A percentile compares a stretch with the other conserved stretches of the same genome.
Evolutionary conservation across 2,329 filamentous ascomycete species (phyloP).

Genomic region (Hypoxylon sp.): DNA sequence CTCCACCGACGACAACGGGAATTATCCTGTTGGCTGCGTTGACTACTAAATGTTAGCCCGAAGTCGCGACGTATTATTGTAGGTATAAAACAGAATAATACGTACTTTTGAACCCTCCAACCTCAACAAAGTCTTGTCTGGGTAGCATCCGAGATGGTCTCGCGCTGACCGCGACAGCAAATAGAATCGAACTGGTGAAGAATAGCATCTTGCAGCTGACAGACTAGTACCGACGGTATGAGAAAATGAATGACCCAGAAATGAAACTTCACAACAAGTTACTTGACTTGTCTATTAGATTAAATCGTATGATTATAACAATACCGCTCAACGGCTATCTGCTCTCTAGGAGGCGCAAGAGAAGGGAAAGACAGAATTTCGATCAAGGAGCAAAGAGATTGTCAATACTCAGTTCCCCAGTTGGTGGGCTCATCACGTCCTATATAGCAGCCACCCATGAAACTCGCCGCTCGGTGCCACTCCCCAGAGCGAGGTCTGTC

Average conservation of each 20-base stretch:
- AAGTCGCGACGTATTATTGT: not conserved
- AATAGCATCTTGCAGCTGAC: slow-evolving; percentile 29
- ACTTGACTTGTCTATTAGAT: slow-evolving; percentile 30
- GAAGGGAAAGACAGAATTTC: slow-evolving; percentile 25
- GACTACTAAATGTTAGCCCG: slow-evolving; percentile 29
- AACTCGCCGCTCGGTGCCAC: slow-evolving; percentile 11
- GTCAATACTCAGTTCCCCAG: slow-evolving; percentile 9
- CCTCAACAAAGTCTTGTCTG: slow-evolving; percentile 18
- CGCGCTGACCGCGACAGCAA: slow-evolving; percentile 28
- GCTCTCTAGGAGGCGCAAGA: slow-evolving; percentile 31
- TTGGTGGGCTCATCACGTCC: slow-evolving; percentile 26
- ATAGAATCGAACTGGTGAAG: slow-evolving; percentile 24
- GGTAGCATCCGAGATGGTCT: slow-evolving; percentile 30
- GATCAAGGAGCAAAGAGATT: slow-evolving; percentile 19
- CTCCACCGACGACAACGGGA: slow-evolving; percentile 58
- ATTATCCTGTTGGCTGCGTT: slow-evolving; percentile 48
- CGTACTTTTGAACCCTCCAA: slow-evolving; percentile 34
- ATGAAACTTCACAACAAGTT: slow-evolving; percentile 13
- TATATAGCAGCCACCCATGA: slow-evolving; percentile 30
- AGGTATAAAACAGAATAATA: not conserved
- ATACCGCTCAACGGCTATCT: slow-evolving; percentile 43
- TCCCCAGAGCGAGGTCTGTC: slow-evolving; percentile 4
- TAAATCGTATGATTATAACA: slow-evolving; percentile 32
- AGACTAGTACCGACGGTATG: not conserved
- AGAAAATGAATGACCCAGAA: slow-evolving; percentile 23